Percentiles rank a stretch among this genome's conserved stretches.
These are phyloP conservation scores for cucumber (Cucumis sativus) DNA, from an alignment of 306 rosid species.

Conservation along the genomic window Cucumber_9930_V3 NC_026655.2:21640001-21640500, in stretches of 20 bases:
- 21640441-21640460: conserved; percentile 59
- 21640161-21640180: background rate
- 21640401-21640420: conserved; percentile 52
- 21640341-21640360: conserved; percentile 81
- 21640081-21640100: background rate
- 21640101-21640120: background rate
- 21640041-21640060: background rate
- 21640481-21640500: conserved; percentile 94
- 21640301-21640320: conserved; percentile 64
- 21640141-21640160: background rate
- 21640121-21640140: background rate
- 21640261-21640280: conserved; percentile 52
- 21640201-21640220: background rate
- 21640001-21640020: background rate
- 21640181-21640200: background rate
- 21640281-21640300: conserved; percentile 73
- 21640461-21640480: conserved; percentile 79
- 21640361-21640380: conserved; percentile 79
- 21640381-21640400: conserved; percentile 51
- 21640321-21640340: conserved; percentile 63
- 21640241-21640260: background rate
- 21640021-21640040: background rate
- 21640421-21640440: conserved; percentile 67
- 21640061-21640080: background rate
- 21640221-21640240: background rate